phyloP scores from a whole-genome alignment of 1,139 yeast genomes.

The Barnettozyma hawaiiensis region DNA sequence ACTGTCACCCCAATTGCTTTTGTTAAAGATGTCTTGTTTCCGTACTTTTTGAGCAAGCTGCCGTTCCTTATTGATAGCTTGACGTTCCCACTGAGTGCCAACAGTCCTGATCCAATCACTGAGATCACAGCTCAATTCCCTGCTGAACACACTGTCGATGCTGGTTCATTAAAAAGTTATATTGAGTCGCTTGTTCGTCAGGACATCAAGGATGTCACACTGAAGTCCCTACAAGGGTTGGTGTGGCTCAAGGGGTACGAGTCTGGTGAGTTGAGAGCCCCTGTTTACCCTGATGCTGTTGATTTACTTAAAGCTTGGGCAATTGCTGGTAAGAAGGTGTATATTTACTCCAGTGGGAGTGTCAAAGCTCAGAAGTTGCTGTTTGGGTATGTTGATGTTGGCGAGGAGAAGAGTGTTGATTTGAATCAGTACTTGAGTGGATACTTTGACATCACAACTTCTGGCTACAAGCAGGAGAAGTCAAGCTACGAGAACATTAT shows the following conservation, averaged over 20 bases:
- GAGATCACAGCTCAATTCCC: conserved; percentile 26
- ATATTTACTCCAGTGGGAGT: conserved; percentile 89
- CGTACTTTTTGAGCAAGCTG: conserved; percentile 36
- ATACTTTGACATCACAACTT: conserved; percentile 80
- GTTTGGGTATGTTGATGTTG: conserved; percentile 52
- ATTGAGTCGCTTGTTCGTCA: conserved; percentile 50
- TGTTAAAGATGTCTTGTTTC: conserved; percentile 67
- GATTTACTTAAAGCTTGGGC: conserved; percentile 41
- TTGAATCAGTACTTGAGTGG: conserved; percentile 52
- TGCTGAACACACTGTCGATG: conserved; percentile 25
- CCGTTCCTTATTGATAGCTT: conserved; percentile 30
- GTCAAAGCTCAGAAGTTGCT: conserved; percentile 78
- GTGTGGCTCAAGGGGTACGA: conserved; percentile 81
- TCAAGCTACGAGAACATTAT: conserved; percentile 57
- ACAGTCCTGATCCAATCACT: conserved; percentile 12
- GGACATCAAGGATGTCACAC: conserved; percentile 73
- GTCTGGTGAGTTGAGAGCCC: conserved; percentile 69
- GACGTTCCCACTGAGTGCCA: conserved; percentile 31
- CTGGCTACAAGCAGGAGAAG: conserved; percentile 63
- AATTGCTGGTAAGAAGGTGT: conserved; percentile 35
- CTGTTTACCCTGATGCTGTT: conserved; percentile 71
- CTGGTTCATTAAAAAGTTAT: conserved; percentile 36
- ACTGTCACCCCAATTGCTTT: conserved; percentile 83
- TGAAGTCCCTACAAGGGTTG: conserved; percentile 77
- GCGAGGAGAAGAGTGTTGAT: conserved; percentile 34